Conservation (phyloP, 129 eudicot genomes). For the Flaveria robusta region DNA sequence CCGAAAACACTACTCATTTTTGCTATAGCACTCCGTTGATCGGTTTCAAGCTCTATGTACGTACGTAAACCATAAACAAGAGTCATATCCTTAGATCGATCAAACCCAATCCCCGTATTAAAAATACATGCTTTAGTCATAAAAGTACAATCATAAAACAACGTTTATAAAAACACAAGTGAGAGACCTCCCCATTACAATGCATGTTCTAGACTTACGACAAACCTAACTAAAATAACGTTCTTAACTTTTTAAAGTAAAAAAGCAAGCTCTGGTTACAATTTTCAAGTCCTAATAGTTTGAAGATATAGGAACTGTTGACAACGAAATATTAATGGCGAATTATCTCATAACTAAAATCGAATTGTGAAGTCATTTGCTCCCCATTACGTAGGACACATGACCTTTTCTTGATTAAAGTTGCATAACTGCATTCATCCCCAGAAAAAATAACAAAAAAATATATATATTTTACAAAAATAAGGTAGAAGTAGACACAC, state of each 20-base stretch:
- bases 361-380: constrained; percentile 14
- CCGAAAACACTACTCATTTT: too few species aligned
- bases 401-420: constrained; percentile 34
- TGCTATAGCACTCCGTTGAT: too few species aligned
- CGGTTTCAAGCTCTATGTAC: too few species aligned
- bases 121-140: not conserved
- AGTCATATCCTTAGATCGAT: too few species aligned
- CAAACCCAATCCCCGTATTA: too few species aligned
- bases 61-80: too few species aligned
- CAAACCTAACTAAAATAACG: too few species aligned
- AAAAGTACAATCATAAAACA: not conserved
- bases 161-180: not conserved
- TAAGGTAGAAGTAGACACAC: not conserved
- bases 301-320: constrained; percentile 4
- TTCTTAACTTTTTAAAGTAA: too few species aligned
- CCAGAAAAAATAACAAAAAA: not conserved
- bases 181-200: too few species aligned
- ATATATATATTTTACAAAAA: not conserved
- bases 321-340: not conserved
- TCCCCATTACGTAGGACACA: constrained; percentile 34
- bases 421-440: constrained; percentile 10
- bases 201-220: too few species aligned
- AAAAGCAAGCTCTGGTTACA: not conserved
- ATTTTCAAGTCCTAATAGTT: not conserved
- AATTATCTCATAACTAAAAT: constrained; percentile 27